Percentiles rank a stretch among this genome's conserved stretches.
These are phyloP conservation scores for Penicillium sp. DNA, from an alignment of 2,329 filamentous ascomycete genomes.

Conservation along the genomic window DNA sequence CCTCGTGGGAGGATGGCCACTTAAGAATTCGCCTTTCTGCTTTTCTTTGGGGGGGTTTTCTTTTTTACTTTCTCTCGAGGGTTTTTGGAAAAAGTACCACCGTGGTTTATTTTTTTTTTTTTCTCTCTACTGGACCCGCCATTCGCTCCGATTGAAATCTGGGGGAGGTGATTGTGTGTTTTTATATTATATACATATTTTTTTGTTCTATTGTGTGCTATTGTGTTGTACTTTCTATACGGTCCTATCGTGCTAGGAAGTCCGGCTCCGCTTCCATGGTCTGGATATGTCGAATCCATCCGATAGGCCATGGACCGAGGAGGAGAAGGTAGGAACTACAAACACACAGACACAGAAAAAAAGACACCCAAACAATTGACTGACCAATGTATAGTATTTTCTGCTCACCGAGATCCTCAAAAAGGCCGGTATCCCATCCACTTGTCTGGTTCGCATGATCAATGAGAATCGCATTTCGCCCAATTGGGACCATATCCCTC, in stretches of 20 bases:
- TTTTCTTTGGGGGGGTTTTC: neutral
- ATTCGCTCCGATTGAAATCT: slow-evolving; percentile 9
- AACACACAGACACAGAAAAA: neutral
- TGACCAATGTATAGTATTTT: slow-evolving; percentile 34
- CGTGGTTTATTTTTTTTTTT: neutral
- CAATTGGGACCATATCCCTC: slow-evolving; percentile 42
- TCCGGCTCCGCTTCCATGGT: slow-evolving; percentile 33
- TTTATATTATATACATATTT: slow-evolving; percentile 1
- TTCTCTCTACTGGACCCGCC: slow-evolving; percentile 1
- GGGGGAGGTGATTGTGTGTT: slow-evolving; percentile 12
- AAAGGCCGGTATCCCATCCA: slow-evolving; percentile 38
- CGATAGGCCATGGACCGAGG: slow-evolving; percentile 46
- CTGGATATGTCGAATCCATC: slow-evolving; percentile 46
- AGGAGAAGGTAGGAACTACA: slow-evolving; percentile 44
- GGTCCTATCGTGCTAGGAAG: neutral
- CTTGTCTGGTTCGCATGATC: slow-evolving; percentile 39
- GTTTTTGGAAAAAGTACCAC: neutral
- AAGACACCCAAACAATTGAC: neutral
- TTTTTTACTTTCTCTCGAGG: slow-evolving; percentile 4
- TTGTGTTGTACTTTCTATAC: neutral
- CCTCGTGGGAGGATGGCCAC: slow-evolving; percentile 16
- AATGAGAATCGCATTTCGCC: slow-evolving; percentile 38
- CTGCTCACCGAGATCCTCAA: slow-evolving; percentile 46
- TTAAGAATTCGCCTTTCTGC: slow-evolving; percentile 12
- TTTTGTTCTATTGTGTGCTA: neutral